A percentile compares a stretch with the other conserved stretches of the same genome.
These are phyloP conservation scores for Conoideocrella luteorostrata DNA, from an alignment of 2,329 filamentous ascomycete species.

Conservation along the genomic window DNA sequence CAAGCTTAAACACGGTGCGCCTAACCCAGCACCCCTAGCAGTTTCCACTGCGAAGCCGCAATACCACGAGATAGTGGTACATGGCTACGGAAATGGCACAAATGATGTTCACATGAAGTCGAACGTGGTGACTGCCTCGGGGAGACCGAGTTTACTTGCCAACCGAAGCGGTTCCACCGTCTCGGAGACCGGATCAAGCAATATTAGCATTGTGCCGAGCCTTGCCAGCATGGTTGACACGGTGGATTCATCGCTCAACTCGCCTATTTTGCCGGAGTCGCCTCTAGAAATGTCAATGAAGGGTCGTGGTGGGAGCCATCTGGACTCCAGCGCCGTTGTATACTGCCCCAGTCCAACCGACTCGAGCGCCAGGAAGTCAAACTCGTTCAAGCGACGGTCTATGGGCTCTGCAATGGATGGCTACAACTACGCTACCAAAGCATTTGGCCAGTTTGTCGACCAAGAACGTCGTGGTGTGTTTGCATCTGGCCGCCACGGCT, in stretches of 20 bases:
- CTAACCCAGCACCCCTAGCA: conserved; percentile 12
- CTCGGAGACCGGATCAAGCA: conserved; percentile 16
- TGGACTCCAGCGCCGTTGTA: conserved; percentile 17
- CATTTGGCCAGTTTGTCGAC: conserved; percentile 18
- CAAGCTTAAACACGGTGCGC: conserved; percentile 20
- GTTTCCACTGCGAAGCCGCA: conserved; percentile 14
- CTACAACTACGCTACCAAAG: conserved; percentile 18
- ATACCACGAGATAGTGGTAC: conserved; percentile 46
- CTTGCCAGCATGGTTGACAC: conserved; percentile 20
- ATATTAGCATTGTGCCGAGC: conserved; percentile 20
- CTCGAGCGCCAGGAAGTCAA: conserved; percentile 6
- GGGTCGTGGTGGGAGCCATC: conserved; percentile 20
- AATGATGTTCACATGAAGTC: conserved; percentile 28
- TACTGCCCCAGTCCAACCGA: conserved; percentile 11
- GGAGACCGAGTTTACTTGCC: conserved; percentile 12
- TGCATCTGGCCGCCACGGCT: conserved; percentile 17
- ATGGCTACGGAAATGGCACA: conserved; percentile 49
- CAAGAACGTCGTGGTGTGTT: conserved; percentile 15
- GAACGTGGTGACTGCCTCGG: conserved; percentile 1
- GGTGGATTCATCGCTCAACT: conserved; percentile 18
- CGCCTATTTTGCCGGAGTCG: conserved; percentile 15
- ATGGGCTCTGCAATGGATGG: conserved; percentile 22
- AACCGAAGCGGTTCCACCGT: conserved; percentile 21
- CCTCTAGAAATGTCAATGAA: conserved; percentile 16
- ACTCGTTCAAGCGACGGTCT: conserved; percentile 18